Evolutionary conservation across 2,329 filamentous ascomycete species (phyloP), one percentile per base, ranked within the genome.

Genomic region (Metarhizium guizhouense): DNA sequence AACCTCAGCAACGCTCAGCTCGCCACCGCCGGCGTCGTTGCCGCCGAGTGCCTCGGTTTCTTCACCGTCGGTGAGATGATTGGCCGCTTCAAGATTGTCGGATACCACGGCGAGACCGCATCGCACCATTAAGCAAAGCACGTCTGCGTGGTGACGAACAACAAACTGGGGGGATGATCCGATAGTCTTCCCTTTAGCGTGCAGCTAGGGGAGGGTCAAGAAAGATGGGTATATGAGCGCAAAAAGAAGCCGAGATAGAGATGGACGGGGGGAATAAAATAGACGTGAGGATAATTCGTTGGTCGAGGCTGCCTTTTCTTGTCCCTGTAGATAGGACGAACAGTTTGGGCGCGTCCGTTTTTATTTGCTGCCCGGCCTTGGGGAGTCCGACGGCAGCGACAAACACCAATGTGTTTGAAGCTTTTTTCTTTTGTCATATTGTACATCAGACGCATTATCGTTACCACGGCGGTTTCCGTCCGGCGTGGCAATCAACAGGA

Each of bases 21-120:
- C 64, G 81, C 82, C 55, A 75, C 87, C 54, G 87, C 81, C 58
- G 89, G 88, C 64, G 88, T 99, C 58, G 77, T 96, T 59, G 75
- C 80, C 51, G 92, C 92, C 56, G 93, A 99, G 77, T 82, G 90
- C 52, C 76, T 99, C 63, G 94, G 94, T 59, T 99, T 99, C 83
- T 99, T 97, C 82, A 95, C 92, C 59, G 84, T 97, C 55, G 94
- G 94, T 62, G 92, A 97, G 82, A 97, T 99, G 74, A 85, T 99
- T 67, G 94, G 94, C 67, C 84, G 92, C 68, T 84, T 94, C 78
- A 97, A 99, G 87, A 74, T 99, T 65, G 81, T 99, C 65, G 94
- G 94, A 62, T 99, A 99, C 82, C 83, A 82, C 74, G 88, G 88
- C 69, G 83, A 88, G 70, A 69, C 72, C 60, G 80, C 79, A 64